phyloP scores from a whole-genome alignment of 139 green algal genomes.

The Marvania coccoides region DNA sequence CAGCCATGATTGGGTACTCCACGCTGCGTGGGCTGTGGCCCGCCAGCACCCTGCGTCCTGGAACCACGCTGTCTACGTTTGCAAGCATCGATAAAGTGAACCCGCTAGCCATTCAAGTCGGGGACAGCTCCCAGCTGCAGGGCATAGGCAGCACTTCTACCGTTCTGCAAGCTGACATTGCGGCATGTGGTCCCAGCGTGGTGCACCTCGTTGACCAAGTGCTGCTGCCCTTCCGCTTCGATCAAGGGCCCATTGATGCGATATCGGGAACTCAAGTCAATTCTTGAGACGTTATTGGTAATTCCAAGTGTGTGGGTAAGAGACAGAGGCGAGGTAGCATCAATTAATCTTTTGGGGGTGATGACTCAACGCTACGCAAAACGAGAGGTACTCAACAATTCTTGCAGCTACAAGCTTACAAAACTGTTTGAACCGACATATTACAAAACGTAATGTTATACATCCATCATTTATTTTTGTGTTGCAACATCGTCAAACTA shows the following conservation, averaged over 20 bases:
- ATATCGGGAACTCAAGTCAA: constrained; percentile 15
- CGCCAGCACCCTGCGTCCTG: not conserved
- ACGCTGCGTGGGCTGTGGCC: constrained; percentile 21
- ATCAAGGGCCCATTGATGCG: constrained; percentile 25
- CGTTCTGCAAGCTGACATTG: constrained; percentile 24
- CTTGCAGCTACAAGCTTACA: too few species aligned
- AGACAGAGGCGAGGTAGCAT: too few species aligned
- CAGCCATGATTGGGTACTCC: constrained; percentile 16
- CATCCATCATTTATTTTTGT: too few species aligned
- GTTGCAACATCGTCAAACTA: too few species aligned
- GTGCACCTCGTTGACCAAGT: constrained; percentile 31
- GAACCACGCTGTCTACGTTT: not conserved
- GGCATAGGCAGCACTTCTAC: constrained; percentile 14
- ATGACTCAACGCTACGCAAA: too few species aligned
- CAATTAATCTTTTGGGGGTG: too few species aligned
- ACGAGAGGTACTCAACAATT: too few species aligned
- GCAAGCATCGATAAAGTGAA: constrained; percentile 25
- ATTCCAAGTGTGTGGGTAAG: too few species aligned
- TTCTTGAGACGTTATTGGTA: too few species aligned
- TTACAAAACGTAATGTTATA: too few species aligned
- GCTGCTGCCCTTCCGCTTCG: constrained; percentile 31
- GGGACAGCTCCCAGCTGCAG: constrained; percentile 4
- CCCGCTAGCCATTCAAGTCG: not conserved
- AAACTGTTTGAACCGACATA: too few species aligned
- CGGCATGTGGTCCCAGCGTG: constrained; percentile 23